Evolutionary conservation across 331 rosid species (phyloP).

Genomic region (Pyracantha coccinea): DNA sequence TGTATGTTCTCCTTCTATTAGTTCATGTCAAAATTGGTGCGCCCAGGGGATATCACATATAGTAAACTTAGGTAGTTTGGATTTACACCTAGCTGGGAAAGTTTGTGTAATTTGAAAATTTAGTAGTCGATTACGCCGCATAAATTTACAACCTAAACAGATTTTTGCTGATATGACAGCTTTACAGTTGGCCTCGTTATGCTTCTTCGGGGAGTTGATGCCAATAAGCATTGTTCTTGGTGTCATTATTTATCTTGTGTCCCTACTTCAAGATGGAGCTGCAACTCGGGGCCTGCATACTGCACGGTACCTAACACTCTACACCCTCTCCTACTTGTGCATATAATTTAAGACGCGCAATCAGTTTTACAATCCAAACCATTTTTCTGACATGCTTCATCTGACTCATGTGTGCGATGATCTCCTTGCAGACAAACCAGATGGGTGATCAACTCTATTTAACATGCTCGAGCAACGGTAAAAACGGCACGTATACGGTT

Average conservation of each 20-base stretch:
- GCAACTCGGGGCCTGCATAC: conserved; percentile 59
- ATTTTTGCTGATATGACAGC: conserved; percentile 31
- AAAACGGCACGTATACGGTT: conserved; percentile 28
- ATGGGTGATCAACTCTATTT: conserved; percentile 57
- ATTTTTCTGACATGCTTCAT: not conserved
- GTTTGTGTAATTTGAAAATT: not conserved
- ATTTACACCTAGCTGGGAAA: not conserved
- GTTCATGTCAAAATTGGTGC: not conserved
- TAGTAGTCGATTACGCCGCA: not conserved
- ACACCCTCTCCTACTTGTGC: not conserved
- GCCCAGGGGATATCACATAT: not conserved
- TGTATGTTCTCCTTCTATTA: not conserved
- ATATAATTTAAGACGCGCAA: not conserved
- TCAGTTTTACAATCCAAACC: not conserved
- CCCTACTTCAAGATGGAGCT: conserved; percentile 96
- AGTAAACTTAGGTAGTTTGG: not conserved
- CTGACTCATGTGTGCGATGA: not conserved
- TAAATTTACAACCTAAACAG: not conserved
- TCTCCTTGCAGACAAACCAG: conserved; percentile 60
- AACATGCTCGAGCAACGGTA: conserved; percentile 86
- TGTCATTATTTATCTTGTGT: conserved; percentile 92
- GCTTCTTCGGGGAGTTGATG: conserved; percentile 77
- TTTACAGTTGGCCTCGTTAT: conserved; percentile 64
- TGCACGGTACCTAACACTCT: conserved; percentile 46
- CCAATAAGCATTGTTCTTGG: conserved; percentile 92